phyloP scores from a whole-genome alignment of 2,329 filamentous ascomycete species.

The Huntiella omanensis region DNA sequence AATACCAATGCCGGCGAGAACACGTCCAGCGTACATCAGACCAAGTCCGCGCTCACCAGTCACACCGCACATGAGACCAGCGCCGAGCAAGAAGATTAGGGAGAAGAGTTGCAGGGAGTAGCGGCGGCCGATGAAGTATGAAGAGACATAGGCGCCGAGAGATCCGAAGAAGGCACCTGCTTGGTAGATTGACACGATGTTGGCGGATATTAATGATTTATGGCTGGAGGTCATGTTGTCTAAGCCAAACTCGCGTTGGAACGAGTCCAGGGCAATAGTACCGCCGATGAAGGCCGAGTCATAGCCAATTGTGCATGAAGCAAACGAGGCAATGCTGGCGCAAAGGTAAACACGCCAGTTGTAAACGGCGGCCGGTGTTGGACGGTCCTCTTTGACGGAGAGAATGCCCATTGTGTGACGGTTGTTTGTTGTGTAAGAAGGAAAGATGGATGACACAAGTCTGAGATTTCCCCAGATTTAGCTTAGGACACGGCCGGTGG shows the following conservation, averaged over 20 bases:
- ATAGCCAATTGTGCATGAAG: constrained; percentile 30
- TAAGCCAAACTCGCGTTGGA: constrained; percentile 44
- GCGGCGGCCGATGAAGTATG: constrained; percentile 48
- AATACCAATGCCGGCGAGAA: constrained; percentile 44
- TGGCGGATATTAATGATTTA: constrained; percentile 45
- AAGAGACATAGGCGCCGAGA: constrained; percentile 46
- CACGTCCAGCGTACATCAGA: constrained; percentile 40
- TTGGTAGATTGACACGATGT: constrained; percentile 63
- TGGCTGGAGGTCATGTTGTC: constrained; percentile 24
- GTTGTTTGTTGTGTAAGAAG: neutral
- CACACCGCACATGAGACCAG: constrained; percentile 28
- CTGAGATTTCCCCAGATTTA: too few species aligned
- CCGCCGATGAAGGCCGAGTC: constrained; percentile 63
- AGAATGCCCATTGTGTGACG: constrained; percentile 25
- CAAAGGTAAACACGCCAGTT: constrained; percentile 41
- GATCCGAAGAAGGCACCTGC: constrained; percentile 70
- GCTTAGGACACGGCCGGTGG: too few species aligned
- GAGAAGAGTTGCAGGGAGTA: constrained; percentile 43
- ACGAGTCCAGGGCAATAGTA: constrained; percentile 39
- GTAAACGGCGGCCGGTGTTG: constrained; percentile 37
- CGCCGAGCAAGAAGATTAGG: constrained; percentile 48
- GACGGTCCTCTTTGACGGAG: constrained; percentile 34
- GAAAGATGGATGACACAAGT: neutral
- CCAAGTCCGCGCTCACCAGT: constrained; percentile 49
- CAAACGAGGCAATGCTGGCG: constrained; percentile 34